Evolutionary conservation across 495 filamentous ascomycete genomes (phyloP).

Genomic region (Chaetomium cochliodes): DNA sequence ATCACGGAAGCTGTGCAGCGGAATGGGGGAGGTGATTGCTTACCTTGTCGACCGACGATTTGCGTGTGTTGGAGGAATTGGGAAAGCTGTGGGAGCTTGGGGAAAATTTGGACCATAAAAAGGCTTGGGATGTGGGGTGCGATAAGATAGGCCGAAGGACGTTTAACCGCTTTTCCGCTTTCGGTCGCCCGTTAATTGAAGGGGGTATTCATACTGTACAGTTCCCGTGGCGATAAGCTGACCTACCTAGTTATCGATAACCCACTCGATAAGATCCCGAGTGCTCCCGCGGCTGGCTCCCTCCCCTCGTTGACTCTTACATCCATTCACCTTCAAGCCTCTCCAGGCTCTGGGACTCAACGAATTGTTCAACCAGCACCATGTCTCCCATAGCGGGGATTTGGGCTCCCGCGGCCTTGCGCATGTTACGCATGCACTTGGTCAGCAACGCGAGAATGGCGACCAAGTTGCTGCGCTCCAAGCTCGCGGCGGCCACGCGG

Average conservation of each 20-base stretch:
- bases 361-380: conserved; percentile 28
- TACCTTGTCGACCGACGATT: conserved; percentile 36
- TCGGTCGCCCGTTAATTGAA: too few relatives aligned
- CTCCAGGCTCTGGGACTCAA: conserved; percentile 11
- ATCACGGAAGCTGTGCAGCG: conserved; percentile 42
- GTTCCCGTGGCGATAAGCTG: conserved; percentile 19
- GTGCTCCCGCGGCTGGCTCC: conserved; percentile 19
- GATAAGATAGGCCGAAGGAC: conserved; percentile 24
- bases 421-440: conserved; percentile 65
- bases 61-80: conserved; percentile 17
- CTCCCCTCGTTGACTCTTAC: conserved; percentile 13
- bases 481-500: conserved; percentile 55
- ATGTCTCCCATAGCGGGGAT: conserved; percentile 71
- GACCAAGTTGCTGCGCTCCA: conserved; percentile 51
- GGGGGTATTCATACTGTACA: neutral
- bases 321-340: conserved; percentile 6
- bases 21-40: conserved; percentile 32
- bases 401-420: conserved; percentile 68
- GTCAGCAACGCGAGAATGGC: conserved; percentile 58
- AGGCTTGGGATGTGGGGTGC: conserved; percentile 29
- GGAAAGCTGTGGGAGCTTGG: conserved; percentile 27
- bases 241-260: conserved; percentile 40
- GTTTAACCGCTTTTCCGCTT: too few relatives aligned
- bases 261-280: conserved; percentile 25
- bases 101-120: conserved; percentile 32